Conservation (phyloP, 805 yeast species). For the Candida silvatica region DNA sequence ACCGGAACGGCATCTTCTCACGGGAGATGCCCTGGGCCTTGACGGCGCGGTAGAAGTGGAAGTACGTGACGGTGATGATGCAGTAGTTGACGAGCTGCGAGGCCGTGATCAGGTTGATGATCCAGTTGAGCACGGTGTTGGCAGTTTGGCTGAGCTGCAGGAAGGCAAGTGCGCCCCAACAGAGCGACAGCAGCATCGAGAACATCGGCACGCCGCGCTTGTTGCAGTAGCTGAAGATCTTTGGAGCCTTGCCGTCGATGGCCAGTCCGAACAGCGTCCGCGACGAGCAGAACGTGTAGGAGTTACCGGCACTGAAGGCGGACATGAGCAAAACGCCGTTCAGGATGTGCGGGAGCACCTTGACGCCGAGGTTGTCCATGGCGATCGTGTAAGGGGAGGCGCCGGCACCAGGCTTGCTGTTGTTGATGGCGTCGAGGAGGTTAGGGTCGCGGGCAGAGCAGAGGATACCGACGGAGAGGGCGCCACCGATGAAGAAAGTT, state of each 20-base stretch:
- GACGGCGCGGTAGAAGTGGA: slow-evolving; percentile 55
- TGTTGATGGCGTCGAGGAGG: slow-evolving; percentile 24
- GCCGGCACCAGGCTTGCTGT: slow-evolving; percentile 34
- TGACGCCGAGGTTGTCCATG: slow-evolving; percentile 57
- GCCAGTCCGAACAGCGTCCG: slow-evolving; percentile 63
- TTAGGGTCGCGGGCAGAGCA: slow-evolving; percentile 33
- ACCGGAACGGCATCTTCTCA: slow-evolving; percentile 36
- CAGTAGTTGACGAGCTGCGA: slow-evolving; percentile 59
- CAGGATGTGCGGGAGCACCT: slow-evolving; percentile 61
- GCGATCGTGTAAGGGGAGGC: slow-evolving; percentile 77
- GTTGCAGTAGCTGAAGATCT: slow-evolving; percentile 51
- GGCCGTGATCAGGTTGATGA: slow-evolving; percentile 60
- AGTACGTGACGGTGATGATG: slow-evolving; percentile 47
- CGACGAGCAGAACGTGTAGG: slow-evolving; percentile 66
- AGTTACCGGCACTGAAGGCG: slow-evolving; percentile 77
- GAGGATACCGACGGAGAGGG: slow-evolving; percentile 37
- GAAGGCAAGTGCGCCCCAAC: slow-evolving; percentile 63
- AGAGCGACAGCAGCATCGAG: slow-evolving; percentile 41
- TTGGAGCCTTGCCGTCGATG: slow-evolving; percentile 64
- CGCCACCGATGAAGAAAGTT: slow-evolving; percentile 38
- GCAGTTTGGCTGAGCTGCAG: slow-evolving; percentile 55
- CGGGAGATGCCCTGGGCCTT: slow-evolving; percentile 42
- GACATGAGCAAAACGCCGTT: slow-evolving; percentile 68
- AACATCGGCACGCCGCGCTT: slow-evolving; percentile 68
- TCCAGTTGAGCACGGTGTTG: slow-evolving; percentile 63